These are phyloP conservation scores for Achlya hypogyna DNA, from an alignment of 352 stramenopile species.

Conservation along the genomic window DNA sequence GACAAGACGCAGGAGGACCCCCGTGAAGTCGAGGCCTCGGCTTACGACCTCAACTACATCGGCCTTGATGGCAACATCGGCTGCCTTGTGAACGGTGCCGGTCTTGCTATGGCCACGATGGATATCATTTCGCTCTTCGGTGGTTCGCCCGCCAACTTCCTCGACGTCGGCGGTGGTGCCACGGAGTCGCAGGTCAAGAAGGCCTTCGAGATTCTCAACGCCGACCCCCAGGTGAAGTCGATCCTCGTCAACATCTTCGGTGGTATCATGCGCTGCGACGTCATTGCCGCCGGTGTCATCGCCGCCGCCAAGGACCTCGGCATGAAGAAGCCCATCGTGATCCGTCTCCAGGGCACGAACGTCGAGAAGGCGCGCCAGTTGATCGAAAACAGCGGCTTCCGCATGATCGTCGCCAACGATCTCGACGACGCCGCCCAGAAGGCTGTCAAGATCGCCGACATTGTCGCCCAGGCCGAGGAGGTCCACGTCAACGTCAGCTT, in stretches of 20 bases:
- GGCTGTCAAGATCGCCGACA: constrained; percentile 88
- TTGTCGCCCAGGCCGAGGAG: constrained; percentile 61
- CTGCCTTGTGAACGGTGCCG: constrained; percentile 99
- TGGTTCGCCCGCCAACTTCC: constrained; percentile 96
- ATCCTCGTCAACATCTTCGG: constrained; percentile 99
- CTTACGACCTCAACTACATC: constrained; percentile 99
- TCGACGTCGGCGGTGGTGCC: constrained; percentile 95
- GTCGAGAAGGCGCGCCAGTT: constrained; percentile 91
- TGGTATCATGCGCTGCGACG: constrained; percentile 98
- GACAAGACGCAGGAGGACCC: constrained; percentile 93
- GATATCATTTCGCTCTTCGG: constrained; percentile 99
- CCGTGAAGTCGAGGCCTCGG: constrained; percentile 89
- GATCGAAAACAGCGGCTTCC: constrained; percentile 88
- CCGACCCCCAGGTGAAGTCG: constrained; percentile 93
- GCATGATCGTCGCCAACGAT: constrained; percentile 92
- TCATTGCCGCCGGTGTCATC: constrained; percentile 95
- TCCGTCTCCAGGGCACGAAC: constrained; percentile 97
- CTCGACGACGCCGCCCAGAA: constrained; percentile 93
- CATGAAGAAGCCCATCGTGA: constrained; percentile 96
- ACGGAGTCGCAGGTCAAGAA: constrained; percentile 88
- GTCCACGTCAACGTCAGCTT: constrained; percentile 68
- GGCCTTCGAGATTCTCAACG: constrained; percentile 77
- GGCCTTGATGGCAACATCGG: constrained; percentile 98
- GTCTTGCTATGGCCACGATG: constrained; percentile 99
- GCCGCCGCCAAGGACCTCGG: constrained; percentile 93